phyloP scores from a whole-genome alignment of 768 basidiomycete genomes.

The Rhizopogon vesiculosus region DNA sequence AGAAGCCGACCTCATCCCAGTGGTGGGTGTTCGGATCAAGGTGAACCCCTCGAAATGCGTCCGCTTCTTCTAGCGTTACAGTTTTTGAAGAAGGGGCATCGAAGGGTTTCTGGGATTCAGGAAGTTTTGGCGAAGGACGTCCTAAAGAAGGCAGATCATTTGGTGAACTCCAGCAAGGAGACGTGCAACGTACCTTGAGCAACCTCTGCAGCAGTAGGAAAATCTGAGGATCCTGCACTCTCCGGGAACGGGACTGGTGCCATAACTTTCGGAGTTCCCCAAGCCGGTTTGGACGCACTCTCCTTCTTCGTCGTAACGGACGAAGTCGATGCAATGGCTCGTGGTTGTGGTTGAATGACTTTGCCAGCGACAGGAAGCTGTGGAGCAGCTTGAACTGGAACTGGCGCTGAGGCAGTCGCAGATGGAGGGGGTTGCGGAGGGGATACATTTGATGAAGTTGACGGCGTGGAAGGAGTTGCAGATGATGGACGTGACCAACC shows the following conservation, averaged over 20 bases:
- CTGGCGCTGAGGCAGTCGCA: constrained; percentile 24
- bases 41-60: constrained; percentile 92
- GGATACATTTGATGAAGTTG: constrained; percentile 36
- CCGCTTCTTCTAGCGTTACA: constrained; percentile 77
- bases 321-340: constrained; percentile 28
- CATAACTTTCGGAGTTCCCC: constrained; percentile 57
- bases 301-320: constrained; percentile 32
- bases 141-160: neutral
- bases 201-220: constrained; percentile 96
- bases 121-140: constrained; percentile 15
- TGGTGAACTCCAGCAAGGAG: constrained; percentile 1
- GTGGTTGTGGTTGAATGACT: constrained; percentile 62
- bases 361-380: constrained; percentile 57
- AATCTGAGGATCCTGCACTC: constrained; percentile 55
- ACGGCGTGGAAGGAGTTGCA: constrained; percentile 56
- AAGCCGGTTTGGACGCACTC: constrained; percentile 50
- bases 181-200: constrained; percentile 61
- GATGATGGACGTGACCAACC: constrained; percentile 83
- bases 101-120: constrained; percentile 42
- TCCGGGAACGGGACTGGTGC: constrained; percentile 34
- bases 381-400: constrained; percentile 30
- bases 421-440: constrained; percentile 43
- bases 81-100: constrained; percentile 47
- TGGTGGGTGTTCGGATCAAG: constrained; percentile 91
- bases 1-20: constrained; percentile 88